Percentiles rank a stretch among this genome's conserved stretches.
phyloP scores from a whole-genome alignment of 1,284 basidiomycete species.

The Retiboletus flavoniger region DNA sequence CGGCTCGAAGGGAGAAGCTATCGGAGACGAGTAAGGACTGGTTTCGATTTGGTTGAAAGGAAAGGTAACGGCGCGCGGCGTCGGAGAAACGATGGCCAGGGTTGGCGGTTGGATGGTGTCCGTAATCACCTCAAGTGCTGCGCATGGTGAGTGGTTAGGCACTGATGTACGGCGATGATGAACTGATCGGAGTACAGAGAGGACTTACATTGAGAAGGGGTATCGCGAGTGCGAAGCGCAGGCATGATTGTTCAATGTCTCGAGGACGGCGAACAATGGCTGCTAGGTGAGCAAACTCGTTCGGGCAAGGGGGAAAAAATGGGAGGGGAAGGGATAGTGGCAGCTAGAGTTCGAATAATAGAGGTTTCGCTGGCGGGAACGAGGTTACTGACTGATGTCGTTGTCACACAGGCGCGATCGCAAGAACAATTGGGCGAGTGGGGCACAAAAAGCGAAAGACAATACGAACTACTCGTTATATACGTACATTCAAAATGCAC shows the following conservation, averaged over 20 bases:
- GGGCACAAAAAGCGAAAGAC: constrained; percentile 59
- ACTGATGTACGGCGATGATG: constrained; percentile 7
- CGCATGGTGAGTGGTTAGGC: constrained; percentile 31
- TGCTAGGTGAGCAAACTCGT: constrained; percentile 37
- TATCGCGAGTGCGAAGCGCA: constrained; percentile 72
- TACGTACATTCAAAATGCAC: constrained; percentile 40
- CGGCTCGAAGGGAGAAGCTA: constrained; percentile 67
- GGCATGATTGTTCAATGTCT: constrained; percentile 59
- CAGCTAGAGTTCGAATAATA: constrained; percentile 42
- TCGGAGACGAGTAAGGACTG: constrained; percentile 66
- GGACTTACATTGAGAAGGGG: constrained; percentile 56
- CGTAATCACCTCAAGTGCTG: constrained; percentile 74
- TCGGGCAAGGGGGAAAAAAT: constrained; percentile 29
- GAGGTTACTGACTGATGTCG: constrained; percentile 41
- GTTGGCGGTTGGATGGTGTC: constrained; percentile 58
- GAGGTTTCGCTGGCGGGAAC: constrained; percentile 43
- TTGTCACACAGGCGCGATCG: constrained; percentile 46
- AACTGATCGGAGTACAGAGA: constrained; percentile 10
- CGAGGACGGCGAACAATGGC: constrained; percentile 27
- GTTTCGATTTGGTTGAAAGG: constrained; percentile 50
- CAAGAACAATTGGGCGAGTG: constrained; percentile 62
- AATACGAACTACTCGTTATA: constrained; percentile 61
- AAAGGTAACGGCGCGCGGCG: constrained; percentile 74
- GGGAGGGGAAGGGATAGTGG: constrained; percentile 29
- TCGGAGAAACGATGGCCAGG: constrained; percentile 67